Evolutionary conservation across 176 grass and related monocot species (phyloP), one percentile per base, ranked within the genome.

Genomic region (Oropetium thomaeum): DNA sequence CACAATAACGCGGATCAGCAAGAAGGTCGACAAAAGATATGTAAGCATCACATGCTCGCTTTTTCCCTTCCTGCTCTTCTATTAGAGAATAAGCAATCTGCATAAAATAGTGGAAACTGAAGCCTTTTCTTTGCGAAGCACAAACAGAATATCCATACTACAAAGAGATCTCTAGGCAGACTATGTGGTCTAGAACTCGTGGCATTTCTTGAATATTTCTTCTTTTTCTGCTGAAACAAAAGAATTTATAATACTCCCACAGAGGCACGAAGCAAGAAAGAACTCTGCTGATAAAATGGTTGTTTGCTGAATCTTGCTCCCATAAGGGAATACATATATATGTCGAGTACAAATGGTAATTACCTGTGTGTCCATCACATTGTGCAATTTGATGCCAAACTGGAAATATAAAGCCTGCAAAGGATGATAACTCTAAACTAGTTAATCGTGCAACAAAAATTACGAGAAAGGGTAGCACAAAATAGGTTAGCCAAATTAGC

Each of bases 331-430:
- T 33, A 82, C 7, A 73, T 61, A 35, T 12, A 58, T 57, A 27
- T 13, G 9, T 57, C 10, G 9, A 57, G 10, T 57, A 27, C 10
- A 57, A 52, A 72, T 41, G 20, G 40, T 79, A 14, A 57, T 68
- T 94, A 94, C 95, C 95, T 98, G 91, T 54, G 95, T 94, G 89
- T 98, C 95, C 75, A 98, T 71, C 76, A 92, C 95, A 86, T 94
- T 98, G 70, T 89, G 84, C 65, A 98, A 79, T 91, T 92, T 94
- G 64, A 98, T 98, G 75, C 95, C 95, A 73, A 92, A 94, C 79
- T 98, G 95, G 81, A 93, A 98, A 82, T 92, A 88, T 75, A 98
- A 83, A 82, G 95, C 91, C 95, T 98, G 95, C 79, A 89, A 30
- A 75, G 14, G 52, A 77, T 40, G n/a, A 31, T 34, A 78, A 69